Evolutionary conservation across 768 basidiomycete species (phyloP), one percentile per base, ranked within the genome.

Genomic region (Calocybe cyanea): DNA sequence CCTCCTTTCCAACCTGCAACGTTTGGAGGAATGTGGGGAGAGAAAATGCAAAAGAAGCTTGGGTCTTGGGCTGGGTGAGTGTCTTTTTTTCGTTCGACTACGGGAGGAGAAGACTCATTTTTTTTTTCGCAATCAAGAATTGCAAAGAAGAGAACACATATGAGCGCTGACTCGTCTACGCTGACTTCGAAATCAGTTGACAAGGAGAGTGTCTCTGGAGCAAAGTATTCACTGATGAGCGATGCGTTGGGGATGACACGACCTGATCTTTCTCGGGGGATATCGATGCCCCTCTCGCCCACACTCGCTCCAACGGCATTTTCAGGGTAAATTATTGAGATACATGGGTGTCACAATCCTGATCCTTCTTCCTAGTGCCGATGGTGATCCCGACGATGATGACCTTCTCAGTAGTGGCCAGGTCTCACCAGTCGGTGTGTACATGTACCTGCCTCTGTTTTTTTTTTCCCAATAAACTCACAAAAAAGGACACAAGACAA

Each of bases 331-430:
- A 62, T 51, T 23, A 20, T 15, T 6, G 7, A 2, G n/a, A n/a
- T 23, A 19, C 19, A 15, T n/a, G 0, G 9, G 17, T 13, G 15
- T 13, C 21, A 13, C 10, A 11, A 14, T 17, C 14, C 19, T 28
- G 11, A 43, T 5, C n/a, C 25, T 34, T 41, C 15, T 28, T 7
- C 3, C 5, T 8, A 57, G 55, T 13, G 49, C 7, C 3, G 52
- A 53, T 9, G 48, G 57, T 38, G 65, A 69, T 25, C 48, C 51
- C 34, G 71, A 67, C 7, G 84, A 86, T 15, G 85, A 85, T 11
- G 81, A 85, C 11, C 64, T 83, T n/a, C 63, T 85, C 40, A 89
- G 87, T 60, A 89, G 87, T 56, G 86, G 85, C 0, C 87, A 87
- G 57, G 78, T 73, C 1, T 91, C 87, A 19, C 85, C 87, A 5